Percentiles rank a stretch among this genome's conserved stretches.
phyloP scores from a whole-genome alignment of 2,329 filamentous ascomycete genomes.

The Alternaria longipes region DNA sequence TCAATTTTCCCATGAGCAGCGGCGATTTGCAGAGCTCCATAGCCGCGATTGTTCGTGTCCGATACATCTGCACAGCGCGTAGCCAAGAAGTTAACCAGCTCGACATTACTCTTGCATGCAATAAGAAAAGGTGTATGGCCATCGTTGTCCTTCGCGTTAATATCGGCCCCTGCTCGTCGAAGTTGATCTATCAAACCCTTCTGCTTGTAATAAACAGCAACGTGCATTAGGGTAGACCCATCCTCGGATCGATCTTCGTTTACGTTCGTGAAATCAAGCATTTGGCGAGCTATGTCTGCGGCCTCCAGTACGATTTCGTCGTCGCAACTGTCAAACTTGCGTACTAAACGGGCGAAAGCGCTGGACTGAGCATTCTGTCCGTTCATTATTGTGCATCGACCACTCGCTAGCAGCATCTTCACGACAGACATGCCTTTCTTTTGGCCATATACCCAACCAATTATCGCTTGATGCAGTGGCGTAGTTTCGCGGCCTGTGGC shows the following conservation, averaged over 20 bases:
- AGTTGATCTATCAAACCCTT: slow-evolving; percentile 78
- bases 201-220: slow-evolving; percentile 44
- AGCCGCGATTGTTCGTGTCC: slow-evolving; percentile 18
- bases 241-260: slow-evolving; percentile 18
- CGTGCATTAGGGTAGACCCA: slow-evolving; percentile 31
- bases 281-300: not conserved
- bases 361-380: slow-evolving; percentile 16
- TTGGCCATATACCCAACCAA: slow-evolving; percentile 10
- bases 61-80: slow-evolving; percentile 20
- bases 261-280: slow-evolving; percentile 28
- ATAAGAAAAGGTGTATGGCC: slow-evolving; percentile 29
- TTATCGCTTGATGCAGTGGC: slow-evolving; percentile 26
- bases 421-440: slow-evolving; percentile 24
- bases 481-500: slow-evolving; percentile 2
- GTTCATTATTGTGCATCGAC: slow-evolving; percentile 27
- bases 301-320: slow-evolving; percentile 2
- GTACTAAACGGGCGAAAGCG: slow-evolving; percentile 27
- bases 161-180: slow-evolving; percentile 67
- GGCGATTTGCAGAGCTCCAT: slow-evolving; percentile 24
- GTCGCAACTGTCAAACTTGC: slow-evolving; percentile 8
- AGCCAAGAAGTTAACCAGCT: slow-evolving; percentile 18
- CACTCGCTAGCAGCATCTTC: slow-evolving; percentile 22
- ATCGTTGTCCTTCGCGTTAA: slow-evolving; percentile 19
- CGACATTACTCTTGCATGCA: slow-evolving; percentile 15
- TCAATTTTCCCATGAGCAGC: slow-evolving; percentile 22